phyloP scores from a whole-genome alignment of 768 basidiomycete species.

The Strobilomyces confusus region DNA sequence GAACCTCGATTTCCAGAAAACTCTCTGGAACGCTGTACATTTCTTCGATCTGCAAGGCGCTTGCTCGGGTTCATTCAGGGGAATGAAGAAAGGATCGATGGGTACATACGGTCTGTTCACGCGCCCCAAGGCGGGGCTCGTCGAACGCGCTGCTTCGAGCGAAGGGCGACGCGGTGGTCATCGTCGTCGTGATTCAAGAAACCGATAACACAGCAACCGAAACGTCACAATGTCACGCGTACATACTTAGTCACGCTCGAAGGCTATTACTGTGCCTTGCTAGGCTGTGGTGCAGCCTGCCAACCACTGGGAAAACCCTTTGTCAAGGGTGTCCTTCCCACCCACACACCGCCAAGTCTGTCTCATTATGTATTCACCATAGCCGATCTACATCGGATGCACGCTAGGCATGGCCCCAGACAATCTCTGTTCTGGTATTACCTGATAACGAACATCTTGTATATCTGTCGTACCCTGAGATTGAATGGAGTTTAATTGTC shows the following conservation, averaged over 20 bases:
- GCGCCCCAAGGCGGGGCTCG: constrained; percentile 43
- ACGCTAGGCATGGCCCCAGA: too few species aligned
- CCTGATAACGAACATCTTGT: not conserved
- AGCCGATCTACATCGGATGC: too few species aligned
- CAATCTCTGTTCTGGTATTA: too few species aligned
- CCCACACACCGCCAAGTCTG: too few species aligned
- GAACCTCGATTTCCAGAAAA: constrained; percentile 95
- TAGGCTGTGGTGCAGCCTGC: too few species aligned
- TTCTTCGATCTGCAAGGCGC: constrained; percentile 75
- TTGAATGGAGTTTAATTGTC: not conserved
- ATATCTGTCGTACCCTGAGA: not conserved
- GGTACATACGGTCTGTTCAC: constrained; percentile 54
- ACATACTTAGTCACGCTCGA: constrained; percentile 32
- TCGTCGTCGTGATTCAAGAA: constrained; percentile 25
- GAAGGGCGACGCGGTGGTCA: constrained; percentile 49
- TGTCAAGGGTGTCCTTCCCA: too few species aligned
- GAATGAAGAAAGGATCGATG: constrained; percentile 1
- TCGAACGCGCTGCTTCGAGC: constrained; percentile 59
- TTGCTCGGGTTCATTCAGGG: constrained; percentile 33
- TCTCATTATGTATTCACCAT: too few species aligned
- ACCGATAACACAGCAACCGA: constrained; percentile 16
- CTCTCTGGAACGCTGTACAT: constrained; percentile 98
- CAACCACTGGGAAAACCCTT: too few species aligned
- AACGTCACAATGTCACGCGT: constrained; percentile 23
- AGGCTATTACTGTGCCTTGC: too few species aligned